Percentiles rank a stretch among this genome's conserved stretches.
Conservation (phyloP, 1,139 yeast genomes). For the Blastobotrys serpentis region DNA sequence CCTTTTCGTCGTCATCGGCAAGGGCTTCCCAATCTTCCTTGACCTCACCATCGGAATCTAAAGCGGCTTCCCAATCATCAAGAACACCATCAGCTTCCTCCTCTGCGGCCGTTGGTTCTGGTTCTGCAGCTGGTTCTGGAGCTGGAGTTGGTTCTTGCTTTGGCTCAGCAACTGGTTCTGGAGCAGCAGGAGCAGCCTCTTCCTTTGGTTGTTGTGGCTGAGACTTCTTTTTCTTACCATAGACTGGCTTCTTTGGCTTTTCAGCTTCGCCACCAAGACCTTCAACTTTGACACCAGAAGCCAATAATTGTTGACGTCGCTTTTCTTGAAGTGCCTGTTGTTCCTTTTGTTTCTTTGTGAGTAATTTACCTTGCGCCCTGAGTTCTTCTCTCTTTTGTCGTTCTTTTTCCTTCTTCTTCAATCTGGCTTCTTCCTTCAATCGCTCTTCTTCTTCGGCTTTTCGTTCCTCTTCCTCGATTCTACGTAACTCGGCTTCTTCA, state of each 20-base stretch:
- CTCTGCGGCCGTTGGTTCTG: conserved; percentile 31
- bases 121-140: conserved; percentile 18
- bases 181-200: conserved; percentile 27
- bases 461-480: conserved; percentile 61
- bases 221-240: conserved; percentile 73
- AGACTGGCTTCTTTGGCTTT: conserved; percentile 72
- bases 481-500: conserved; percentile 57
- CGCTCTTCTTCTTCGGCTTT: conserved; percentile 52
- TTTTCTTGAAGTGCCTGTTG: conserved; percentile 83
- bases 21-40: conserved; percentile 36
- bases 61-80: conserved; percentile 43
- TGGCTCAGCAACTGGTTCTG: conserved; percentile 41
- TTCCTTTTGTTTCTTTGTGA: conserved; percentile 91
- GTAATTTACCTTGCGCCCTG: conserved; percentile 83
- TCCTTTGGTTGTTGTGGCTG: too few species aligned
- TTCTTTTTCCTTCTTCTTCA: conserved; percentile 68
- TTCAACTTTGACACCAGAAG: conserved; percentile 71
- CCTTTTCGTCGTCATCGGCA: conserved; percentile 34
- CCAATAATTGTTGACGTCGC: conserved; percentile 83
- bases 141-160: conserved; percentile 30
- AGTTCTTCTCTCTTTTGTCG: conserved; percentile 81
- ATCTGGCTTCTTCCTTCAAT: conserved; percentile 67
- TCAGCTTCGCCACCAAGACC: conserved; percentile 53
- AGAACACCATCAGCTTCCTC: conserved; percentile 37
- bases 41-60: conserved; percentile 43